Evolutionary conservation across 441 rosid genomes (phyloP).

Genomic region (Jatropha multifida): DNA sequence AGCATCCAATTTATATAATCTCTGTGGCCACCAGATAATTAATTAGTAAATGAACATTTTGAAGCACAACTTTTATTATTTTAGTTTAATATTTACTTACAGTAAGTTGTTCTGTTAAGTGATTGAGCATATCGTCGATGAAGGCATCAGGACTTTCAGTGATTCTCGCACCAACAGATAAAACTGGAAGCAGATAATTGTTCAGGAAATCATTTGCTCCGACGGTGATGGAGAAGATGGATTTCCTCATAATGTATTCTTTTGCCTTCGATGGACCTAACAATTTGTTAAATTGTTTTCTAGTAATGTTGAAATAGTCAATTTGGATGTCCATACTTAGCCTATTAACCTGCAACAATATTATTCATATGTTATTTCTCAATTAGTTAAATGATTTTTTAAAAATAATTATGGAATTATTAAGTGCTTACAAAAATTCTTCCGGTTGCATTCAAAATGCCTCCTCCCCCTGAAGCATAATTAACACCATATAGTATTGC

Average conservation of each 20-base stretch:
- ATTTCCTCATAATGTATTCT: constrained; percentile 52
- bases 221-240: constrained; percentile 75
- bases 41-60: background rate
- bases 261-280: constrained; percentile 68
- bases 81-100: constrained; percentile 31
- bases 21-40: constrained; percentile 40
- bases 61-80: background rate
- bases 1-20: constrained; percentile 74
- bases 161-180: constrained; percentile 66
- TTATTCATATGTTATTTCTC: background rate
- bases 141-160: constrained; percentile 61
- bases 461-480: constrained; percentile 98
- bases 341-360: constrained; percentile 57
- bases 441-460: constrained; percentile 90
- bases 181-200: constrained; percentile 82
- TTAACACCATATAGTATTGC: constrained; percentile 68
- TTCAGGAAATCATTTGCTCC: constrained; percentile 95
- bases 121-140: constrained; percentile 62
- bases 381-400: background rate
- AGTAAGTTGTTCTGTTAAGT: constrained; percentile 56
- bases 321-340: constrained; percentile 83
- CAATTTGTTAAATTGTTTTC: constrained; percentile 60
- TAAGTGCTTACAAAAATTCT: constrained; percentile 63
- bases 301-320: constrained; percentile 72
- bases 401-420: background rate